Evolutionary conservation across 345 rosid genomes (phyloP), one percentile per base, ranked within the genome.

Genomic region (Eucalyptus coolabah): DNA sequence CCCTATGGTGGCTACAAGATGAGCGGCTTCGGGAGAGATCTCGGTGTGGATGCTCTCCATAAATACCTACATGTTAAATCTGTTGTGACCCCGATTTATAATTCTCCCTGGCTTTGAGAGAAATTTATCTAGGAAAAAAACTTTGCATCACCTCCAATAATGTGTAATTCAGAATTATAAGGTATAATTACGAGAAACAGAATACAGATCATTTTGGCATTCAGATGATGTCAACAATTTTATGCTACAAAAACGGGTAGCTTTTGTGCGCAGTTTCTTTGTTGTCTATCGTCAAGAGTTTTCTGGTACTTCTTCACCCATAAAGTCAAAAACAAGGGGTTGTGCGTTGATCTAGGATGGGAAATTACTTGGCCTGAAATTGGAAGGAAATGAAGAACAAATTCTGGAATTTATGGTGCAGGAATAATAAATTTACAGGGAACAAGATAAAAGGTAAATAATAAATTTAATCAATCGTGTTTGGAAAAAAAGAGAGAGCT

Each of bases 1-100:
- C 96, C 98, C 23, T 95, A 65, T 26, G 98, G 99, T 69, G 99
- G 98, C 51, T 96, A 91, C 89, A 95, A 96, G 89, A 91, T 91
- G 94, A 97, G 98, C 50, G 99, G 98, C 0, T 94, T 94, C 40
- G 98, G 96, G 67, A 94, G 93, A 44, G 98, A 96, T 14, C 86
- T 87, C 7, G 99, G 99, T 13, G 16, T 94, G 88, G 98, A 95
- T 47, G 95, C 95, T 23, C 91, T 97, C 3, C 87, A 95, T 2
- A 94, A 93, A 93, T 96, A 93, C 53, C 93, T 96, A 44, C 97
- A 95, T 11, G 89, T 91, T 69, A 96, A 97, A 90, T 93, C 98
- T 37, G 91, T 97, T 12, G 93, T 95, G 2, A 97, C 97, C 86
- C 98, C 98, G 8, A 90, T 97, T 89, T 91, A 92, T 87, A 89